phyloP scores from a whole-genome alignment of 495 filamentous ascomycete genomes.

The Amniculicola lignicola region DNA sequence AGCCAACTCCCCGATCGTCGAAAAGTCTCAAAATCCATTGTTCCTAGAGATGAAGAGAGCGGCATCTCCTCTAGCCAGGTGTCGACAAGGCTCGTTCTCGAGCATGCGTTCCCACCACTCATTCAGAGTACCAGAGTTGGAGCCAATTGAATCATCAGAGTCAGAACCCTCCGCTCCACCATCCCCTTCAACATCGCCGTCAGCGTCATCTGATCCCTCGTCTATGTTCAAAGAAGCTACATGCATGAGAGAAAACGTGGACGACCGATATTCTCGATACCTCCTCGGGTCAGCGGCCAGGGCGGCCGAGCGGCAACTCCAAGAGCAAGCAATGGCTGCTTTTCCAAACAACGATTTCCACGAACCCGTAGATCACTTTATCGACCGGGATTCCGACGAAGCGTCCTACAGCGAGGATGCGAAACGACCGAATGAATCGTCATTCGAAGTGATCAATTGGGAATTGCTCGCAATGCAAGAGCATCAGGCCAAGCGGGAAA shows the following conservation, averaged over 20 bases:
- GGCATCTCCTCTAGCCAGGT: slow-evolving; percentile 36
- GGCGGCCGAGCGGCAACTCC: slow-evolving; percentile 69
- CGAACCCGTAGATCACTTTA: slow-evolving; percentile 61
- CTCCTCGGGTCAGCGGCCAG: slow-evolving; percentile 71
- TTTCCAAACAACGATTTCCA: slow-evolving; percentile 65
- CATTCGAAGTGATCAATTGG: slow-evolving; percentile 41
- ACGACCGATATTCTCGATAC: slow-evolving; percentile 69
- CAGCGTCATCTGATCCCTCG: slow-evolving; percentile 42
- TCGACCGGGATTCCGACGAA: slow-evolving; percentile 50
- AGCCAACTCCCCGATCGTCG: slow-evolving; percentile 21
- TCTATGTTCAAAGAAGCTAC: slow-evolving; percentile 44
- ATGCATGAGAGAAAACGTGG: slow-evolving; percentile 57
- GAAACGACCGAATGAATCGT: slow-evolving; percentile 30
- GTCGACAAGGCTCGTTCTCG: slow-evolving; percentile 43
- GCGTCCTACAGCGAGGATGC: slow-evolving; percentile 37
- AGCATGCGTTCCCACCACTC: slow-evolving; percentile 50
- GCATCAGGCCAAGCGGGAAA: slow-evolving; percentile 43
- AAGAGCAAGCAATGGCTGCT: slow-evolving; percentile 66
- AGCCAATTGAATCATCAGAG: slow-evolving; percentile 56
- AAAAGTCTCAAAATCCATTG: slow-evolving; percentile 21
- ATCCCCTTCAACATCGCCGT: slow-evolving; percentile 51
- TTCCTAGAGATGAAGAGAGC: slow-evolving; percentile 25
- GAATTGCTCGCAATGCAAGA: slow-evolving; percentile 46
- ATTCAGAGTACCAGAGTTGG: slow-evolving; percentile 54
- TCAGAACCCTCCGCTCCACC: slow-evolving; percentile 50